Base-by-base conservation (phyloP, 192 early-diverging fungal genomes). In the Backusella macrospora region DNA sequence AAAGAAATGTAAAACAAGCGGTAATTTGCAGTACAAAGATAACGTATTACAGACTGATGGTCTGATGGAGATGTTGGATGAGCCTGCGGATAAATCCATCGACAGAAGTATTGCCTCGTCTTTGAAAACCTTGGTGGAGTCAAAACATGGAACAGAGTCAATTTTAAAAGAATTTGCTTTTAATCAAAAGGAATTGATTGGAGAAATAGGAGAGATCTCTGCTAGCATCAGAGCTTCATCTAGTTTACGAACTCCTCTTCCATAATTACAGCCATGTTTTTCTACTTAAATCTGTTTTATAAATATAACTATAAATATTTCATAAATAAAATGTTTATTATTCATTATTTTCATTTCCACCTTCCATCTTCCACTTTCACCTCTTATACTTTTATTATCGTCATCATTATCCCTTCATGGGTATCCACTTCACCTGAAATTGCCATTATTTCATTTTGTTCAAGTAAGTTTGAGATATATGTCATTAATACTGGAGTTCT, bases 261-360 rank as follows among this genome's bases (percentile, higher is more conserved):
- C 16, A 48, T 5, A 48, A 5, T 48, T n/a, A 16, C 16, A 48
- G 46, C 46, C 46, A 48, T 16, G n/a, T 0, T 16, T 48, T 48
- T 16, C 46, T 16, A 6, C 4, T 48, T 48, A 48, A 48, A 48
- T 48, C 14, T 48, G 46, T 16, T 18, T 48, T n/a, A n/a, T n/a
- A n/a, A n/a, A n/a, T n/a, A 48, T 48, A 48, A 48, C 46, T 16
- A 48, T 48, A 48, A 16, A n/a, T 48, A 48, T 48, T n/a, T 48
- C 46, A 16, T 48, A 48, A 48, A 48, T 48, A 48, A 48, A 48
- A 48, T n/a, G n/a, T n/a, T n/a, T n/a, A n/a, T n/a, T 48, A 48
- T 48, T n/a, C n/a, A 48, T 48, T 0, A 48, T 16, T 48, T 48
- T 48, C n/a, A 48, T 48, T 48, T 18, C n/a, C n/a, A 48, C n/a